These are phyloP conservation scores for Lenwebbia sp. DNA, from an alignment of 345 rosid species.

Conservation along the genomic window DNA sequence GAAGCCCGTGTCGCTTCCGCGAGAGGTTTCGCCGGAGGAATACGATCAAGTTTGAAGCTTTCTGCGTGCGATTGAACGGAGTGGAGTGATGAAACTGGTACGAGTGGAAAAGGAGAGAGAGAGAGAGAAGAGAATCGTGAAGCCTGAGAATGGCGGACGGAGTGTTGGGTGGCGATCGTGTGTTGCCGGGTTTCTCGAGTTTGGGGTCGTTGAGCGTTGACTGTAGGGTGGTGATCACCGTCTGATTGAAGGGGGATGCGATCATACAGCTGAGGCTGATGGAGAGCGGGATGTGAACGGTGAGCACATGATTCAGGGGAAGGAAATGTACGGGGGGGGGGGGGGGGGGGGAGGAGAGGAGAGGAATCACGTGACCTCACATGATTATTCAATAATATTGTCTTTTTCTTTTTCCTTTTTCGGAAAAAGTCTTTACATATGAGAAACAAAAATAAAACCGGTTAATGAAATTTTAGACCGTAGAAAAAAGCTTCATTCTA, in stretches of 20 bases:
- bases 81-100: background rate
- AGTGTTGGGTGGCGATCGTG: background rate
- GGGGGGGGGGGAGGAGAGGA: background rate
- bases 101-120: background rate
- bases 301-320: background rate
- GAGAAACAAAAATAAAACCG: too few species aligned
- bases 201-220: background rate
- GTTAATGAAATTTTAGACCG: too few species aligned
- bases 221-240: background rate
- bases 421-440: background rate
- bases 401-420: background rate
- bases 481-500: too few species aligned
- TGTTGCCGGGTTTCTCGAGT: background rate
- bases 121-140: background rate
- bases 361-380: background rate
- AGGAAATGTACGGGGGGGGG: background rate
- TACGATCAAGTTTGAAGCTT: background rate
- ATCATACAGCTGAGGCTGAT: background rate
- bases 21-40: background rate
- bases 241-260: background rate
- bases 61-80: background rate
- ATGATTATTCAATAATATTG: background rate
- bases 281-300: background rate
- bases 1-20: background rate
- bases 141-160: background rate